Base-by-base conservation (phyloP, 176 grass and related monocot genomes). In the Aegilops bicornis region DNA sequence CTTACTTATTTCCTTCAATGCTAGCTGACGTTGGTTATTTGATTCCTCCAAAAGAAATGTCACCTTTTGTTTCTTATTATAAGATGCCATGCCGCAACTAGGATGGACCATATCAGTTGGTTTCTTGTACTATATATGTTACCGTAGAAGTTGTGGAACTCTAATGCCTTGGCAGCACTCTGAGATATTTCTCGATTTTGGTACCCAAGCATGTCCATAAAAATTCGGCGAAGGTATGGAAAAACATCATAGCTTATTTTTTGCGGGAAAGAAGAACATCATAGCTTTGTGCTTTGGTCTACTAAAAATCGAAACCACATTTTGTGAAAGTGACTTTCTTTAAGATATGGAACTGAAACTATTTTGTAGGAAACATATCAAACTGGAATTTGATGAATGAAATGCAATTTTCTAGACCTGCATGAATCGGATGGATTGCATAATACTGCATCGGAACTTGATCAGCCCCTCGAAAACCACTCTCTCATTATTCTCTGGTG, bases 61-160 rank as follows among this genome's bases (percentile, higher is more conserved):
- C 40, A 64, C 76, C 20, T 69, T 58, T 47, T 60, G 3, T 54
- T 91, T 60, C 10, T 60, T 79, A 6, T 84, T 79, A 6, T 80
- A n/a, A 74, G 27, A 79, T 87, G 43, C 79, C 36, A 76, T 22
- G 54, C 1, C 15, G 50, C 47, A 84, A 17, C 37, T 54, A 81
- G 61, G 37, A 61, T 75, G 71, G 35, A 32, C 9, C 63, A 70
- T 71, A 47, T 47, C 43, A 4, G 43, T 81, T 29, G 22, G 30
- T 63, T 70, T 77, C 20, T 68, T 77, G 30, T 62, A 59, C 54
- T 22, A 79, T 78, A 14, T 78, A 82, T 79, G 17, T 32, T 86
- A 54, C 17, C 52, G 71, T 82, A 52, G 71, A 16, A 68, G 6
- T 64, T 10, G 14, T 42, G 9, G 20, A 80, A 67, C 75, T 65